These are phyloP conservation scores for Boletus mariae DNA, from an alignment of 1,284 basidiomycete species.

Conservation along the genomic window DNA sequence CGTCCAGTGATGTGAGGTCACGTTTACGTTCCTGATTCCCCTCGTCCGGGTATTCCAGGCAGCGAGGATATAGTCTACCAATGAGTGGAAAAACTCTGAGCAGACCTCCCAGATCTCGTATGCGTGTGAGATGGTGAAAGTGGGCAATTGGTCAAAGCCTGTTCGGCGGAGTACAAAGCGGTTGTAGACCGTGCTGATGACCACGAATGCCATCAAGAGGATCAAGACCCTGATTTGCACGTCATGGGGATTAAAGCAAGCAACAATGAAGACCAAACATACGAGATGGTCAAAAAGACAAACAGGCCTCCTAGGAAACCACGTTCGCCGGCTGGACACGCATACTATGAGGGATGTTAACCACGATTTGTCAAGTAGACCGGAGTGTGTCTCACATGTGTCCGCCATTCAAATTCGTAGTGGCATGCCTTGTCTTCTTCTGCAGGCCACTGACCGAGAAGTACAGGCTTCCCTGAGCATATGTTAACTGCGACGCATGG, in stretches of 20 bases:
- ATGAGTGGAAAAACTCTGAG: conserved; percentile 17
- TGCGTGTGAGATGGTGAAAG: conserved; percentile 45
- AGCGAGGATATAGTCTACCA: conserved; percentile 12
- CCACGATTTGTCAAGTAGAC: background rate
- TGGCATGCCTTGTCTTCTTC: conserved; percentile 61
- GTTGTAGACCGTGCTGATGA: conserved; percentile 64
- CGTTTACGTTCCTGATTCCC: conserved; percentile 16
- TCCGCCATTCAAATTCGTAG: conserved; percentile 72
- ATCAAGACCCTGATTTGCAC: conserved; percentile 43
- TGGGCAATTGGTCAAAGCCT: conserved; percentile 66
- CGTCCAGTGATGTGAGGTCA: conserved; percentile 31
- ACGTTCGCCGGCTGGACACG: conserved; percentile 59
- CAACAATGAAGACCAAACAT: conserved; percentile 24
- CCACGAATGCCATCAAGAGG: conserved; percentile 53
- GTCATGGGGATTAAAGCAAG: background rate
- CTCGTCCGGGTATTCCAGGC: conserved; percentile 19
- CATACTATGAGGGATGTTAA: conserved; percentile 41
- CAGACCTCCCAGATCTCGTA: conserved; percentile 24
- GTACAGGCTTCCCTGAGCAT: conserved; percentile 44
- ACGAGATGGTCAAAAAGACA: conserved; percentile 52
- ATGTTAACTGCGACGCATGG: background rate
- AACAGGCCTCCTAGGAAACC: conserved; percentile 50
- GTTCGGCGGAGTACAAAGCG: conserved; percentile 60
- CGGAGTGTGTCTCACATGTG: conserved; percentile 44
- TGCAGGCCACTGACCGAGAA: conserved; percentile 57